Evolutionary conservation across 768 basidiomycete species (phyloP), one percentile per base, ranked within the genome.

Genomic region (Clitopilus passeckerianus): DNA sequence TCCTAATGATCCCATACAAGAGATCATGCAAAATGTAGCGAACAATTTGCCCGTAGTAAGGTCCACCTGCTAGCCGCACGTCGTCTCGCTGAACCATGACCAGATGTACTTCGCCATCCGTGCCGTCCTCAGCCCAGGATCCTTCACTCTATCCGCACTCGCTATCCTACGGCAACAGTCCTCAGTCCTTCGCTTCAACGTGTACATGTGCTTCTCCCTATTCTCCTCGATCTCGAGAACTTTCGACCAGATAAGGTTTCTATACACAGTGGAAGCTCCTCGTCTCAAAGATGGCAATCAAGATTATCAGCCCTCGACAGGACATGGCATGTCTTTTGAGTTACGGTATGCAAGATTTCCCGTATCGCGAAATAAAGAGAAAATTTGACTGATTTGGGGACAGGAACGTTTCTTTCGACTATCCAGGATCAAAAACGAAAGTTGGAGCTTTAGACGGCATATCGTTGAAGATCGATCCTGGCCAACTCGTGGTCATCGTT

Each of bases 401-500:
- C 56, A 86, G 86, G 18, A 65, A 84, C 54, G 75, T 86, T 0
- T 71, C 71, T 0, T 87, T 87, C 59, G 66, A 71, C 9, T 87
- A 87, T 62, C 83, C 84, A 0, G 77, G 74, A 20, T 71, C 70
- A 55, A 71, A 75, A 52, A 71, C 68, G 24, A 72, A 60, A 1
- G 46, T 50, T 23, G 71, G 71, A 22, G 77, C 75, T 2, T 59
- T 84, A 16, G 65, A 68, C 8, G 65, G 74, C 20, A 66, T 85
- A 6, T 77, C 78, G 0, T 70, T 85, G 18, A 68, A 61, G 3
- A 78, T 86, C 54, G 68, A 75, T 16, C 67, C 79, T 0, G 82
- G 81, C 1, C 72, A 79, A 24, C 72, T 85, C 12, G 78, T 82
- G 16, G 79, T 85, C 34, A 71, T 86, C n/a, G 84, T 86, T 6